Evolutionary conservation across 208 protist species (phyloP), one percentile per base, ranked within the genome.

Genomic region (Acanthamoeba triangularis): DNA sequence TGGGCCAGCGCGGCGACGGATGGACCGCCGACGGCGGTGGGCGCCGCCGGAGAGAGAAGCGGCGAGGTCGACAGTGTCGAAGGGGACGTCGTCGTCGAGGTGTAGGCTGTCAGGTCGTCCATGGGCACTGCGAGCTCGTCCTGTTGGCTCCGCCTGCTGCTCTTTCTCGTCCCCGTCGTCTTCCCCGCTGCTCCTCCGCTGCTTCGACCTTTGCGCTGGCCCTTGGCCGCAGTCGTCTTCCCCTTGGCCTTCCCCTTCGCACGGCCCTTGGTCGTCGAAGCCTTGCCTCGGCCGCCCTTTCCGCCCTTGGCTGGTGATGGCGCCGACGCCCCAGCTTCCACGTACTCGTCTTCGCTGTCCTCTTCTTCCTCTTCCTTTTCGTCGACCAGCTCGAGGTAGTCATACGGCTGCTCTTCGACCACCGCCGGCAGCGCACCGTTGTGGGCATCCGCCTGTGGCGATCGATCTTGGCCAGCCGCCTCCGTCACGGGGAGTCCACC

Each of bases 261-360:
- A 11, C 41, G 35, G n/a, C 52, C n/a, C 78, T 87, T 87, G 49
- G 33, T 28, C 30, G 37, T 11, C 65, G 65, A 25, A 7, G 5
- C 33, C 49, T 87, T 87, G 8, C 47, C 47, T 25, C 61, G 61
- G 47, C 47, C 78, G 41, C 74, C 37, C 74, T 41, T 52, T 30
- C 63, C 63, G 63, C 63, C 63, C n/a, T 16, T 72, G 4, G n/a
- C 63, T 3, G 28, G 25, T 69, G 63, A 5, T 28, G 52, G 16
- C 23, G 56, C 10, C 14, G n/a, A 0, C 33, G 63, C 63, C 4
- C 18, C 41, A 13, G 13, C 78, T 25, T 87, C 78, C 11, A 87
- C 78, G 23, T 87, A 87, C 30, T 87, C 78, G 49, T 87, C 78
- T 41, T 87, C 78, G 49, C 78, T 87, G 49, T 61, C 78, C 41